Base-by-base conservation (phyloP, 2,329 filamentous ascomycete genomes). In the Lachnellula arida region DNA sequence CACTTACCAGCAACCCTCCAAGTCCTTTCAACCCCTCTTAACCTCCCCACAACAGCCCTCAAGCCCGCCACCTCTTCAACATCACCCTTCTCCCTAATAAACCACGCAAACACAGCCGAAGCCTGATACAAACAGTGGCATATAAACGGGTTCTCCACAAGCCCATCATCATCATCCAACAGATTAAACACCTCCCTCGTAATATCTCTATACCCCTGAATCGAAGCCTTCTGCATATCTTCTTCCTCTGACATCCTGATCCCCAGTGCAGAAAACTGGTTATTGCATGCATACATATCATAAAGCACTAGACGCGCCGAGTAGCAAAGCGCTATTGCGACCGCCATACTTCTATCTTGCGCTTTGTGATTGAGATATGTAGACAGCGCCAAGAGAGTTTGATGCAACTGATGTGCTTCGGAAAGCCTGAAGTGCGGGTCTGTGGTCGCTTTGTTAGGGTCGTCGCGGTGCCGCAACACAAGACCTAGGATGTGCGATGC, bases 261-360 rank as follows among this genome's bases (percentile, higher is more conserved):
- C 14, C 35, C 23, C 23, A 17, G 17, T 8, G 28, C 49, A 4
- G 23, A 32, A 49, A 40, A 47, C 14, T 48, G 42, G 14, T 56
- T 49, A 25, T 56, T 56, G 35, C 49, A 56, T 5, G 32, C 54
- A 37, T 56, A 56, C 14, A 48, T 52, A 25, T 52, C 48, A 42
- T 56, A 56, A 34, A 56, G 49, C 15, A 34, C 43, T 2, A 56
- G 34, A 22, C 54, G 43, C 11, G 49, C 54, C 4, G 54, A 51
- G 11, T 47, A 56, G n/a, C 54, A 56, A 19, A 56, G 49, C 22
- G 49, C 49, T n/a, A 46, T 19, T 7, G 48, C 47, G 4, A 50
- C 44, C 14, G 39, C 8, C 37, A 11, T n/a, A 19, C 15, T 39
- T 7, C 8, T 37, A 19, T 28, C 25, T 9, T 28, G 25, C 8